Base-by-base conservation (phyloP, 2,329 filamentous ascomycete species). In the Claviceps capensis region DNA sequence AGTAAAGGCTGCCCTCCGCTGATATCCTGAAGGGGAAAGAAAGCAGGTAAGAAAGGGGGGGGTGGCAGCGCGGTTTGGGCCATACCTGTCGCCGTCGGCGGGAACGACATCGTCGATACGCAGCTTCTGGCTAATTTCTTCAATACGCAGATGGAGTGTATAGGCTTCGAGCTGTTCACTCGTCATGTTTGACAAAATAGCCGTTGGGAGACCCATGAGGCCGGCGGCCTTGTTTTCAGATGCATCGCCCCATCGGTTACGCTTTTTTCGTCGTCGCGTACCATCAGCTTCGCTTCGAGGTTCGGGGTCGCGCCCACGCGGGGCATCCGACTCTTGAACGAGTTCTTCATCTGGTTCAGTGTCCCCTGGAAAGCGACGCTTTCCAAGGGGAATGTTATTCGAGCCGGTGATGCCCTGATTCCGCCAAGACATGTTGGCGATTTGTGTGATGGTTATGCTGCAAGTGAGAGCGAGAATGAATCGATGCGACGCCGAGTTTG, bases 91-190 rank as follows among this genome's bases (percentile, higher is more conserved):
- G 61, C 89, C 90, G 72, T 97, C 93, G 61, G 88, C 88, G 54
- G 93, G 93, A 56, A 98, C 93, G 51, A 98, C 93, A 76, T 98
- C 93, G 73, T 97, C 94, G 69, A 98, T 98, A 65, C 91, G 86
- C 60, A 98, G 82, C 79, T 98, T 98, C 74, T 98, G 91, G 67
- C 89, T 97, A 64, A 98, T 98, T 71, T 98, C 93, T 69, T 98
- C 91, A 65, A 98, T 97, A 64, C 93, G 88, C 64, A 98, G 74
- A 72, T 98, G 91, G 60, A 97, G 76, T 22, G 90, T 93, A 68
- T 98, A 98, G 19, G 93, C 93, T 68, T 98, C 93, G 52, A 97
- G 81, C 76, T 98, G 93, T 71, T 98, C 93, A 65, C 85, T 91
- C 52, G 93, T 98, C 89, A 98, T 98, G 71, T 91, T 90, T 57